Base-by-base conservation (phyloP, 139 green algal species). In the Haematococcus lacustris region DNA sequence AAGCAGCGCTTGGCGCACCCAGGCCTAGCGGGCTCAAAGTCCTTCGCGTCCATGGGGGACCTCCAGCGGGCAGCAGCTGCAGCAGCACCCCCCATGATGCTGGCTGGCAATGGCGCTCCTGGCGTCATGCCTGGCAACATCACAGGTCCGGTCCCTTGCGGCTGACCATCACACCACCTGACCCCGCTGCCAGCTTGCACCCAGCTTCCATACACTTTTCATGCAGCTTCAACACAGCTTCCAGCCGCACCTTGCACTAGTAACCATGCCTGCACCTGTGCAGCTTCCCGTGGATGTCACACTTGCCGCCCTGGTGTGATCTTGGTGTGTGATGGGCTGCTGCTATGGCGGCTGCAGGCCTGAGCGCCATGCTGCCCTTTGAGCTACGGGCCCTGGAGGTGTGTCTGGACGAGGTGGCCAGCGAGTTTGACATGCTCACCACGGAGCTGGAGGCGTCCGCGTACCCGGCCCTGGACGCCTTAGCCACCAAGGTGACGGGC, bases 391-490 rank as follows among this genome's bases (percentile, higher is more conserved):
- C 72, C 30, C 74, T 83, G 70, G 78, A 83, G 74, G 67, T 72
- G 7, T 80, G 79, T 63, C 71, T 79, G 51, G 74, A 81, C 39
- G 64, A 64, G 66, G 66, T 83, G 70, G 40, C 51, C 21, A 63
- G 7, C 25, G n/a, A 17, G 30, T 53, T 50, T 37, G 3, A 63
- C 66, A 6, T 51, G 39, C 34, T 64, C 17, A 89, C 90, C 0
- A 77, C 74, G 3, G 89, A 97, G 61, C 79, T 97, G 64, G 92
- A 97, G 82, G 84, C 83, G 13, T 80, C 83, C 6, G 89, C 91
- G 0, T 90, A 95, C 73, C 91, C 91, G 3, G 90, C 91, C 0
- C 77, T 98, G 51, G 94, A 98, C 64, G 82, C 82, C 0, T 80
- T 98, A 62, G 95, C 90, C 7, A 83, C 77, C n/a, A 88, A 91